phyloP scores from a whole-genome alignment of 441 rosid species.

The Melastoma candidum region DNA sequence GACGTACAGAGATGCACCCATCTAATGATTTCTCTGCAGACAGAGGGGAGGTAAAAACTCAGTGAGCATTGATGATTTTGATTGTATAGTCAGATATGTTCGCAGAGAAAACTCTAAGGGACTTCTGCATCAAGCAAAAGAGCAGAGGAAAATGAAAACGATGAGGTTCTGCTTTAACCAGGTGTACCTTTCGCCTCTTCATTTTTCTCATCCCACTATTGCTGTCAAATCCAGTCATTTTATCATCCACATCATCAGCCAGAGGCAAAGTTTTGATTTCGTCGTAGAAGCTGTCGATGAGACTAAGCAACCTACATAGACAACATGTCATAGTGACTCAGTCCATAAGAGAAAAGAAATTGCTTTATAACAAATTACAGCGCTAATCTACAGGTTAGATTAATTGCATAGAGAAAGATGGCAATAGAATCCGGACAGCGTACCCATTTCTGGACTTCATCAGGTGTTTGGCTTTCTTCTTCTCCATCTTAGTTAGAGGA shows the following conservation, averaged over 20 bases:
- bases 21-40: too few relatives aligned
- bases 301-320: constrained; percentile 37
- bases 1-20: too few relatives aligned
- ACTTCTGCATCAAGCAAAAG: too few relatives aligned
- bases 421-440: constrained; percentile 10
- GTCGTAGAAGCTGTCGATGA: constrained; percentile 46
- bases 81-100: too few relatives aligned
- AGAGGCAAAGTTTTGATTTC: constrained; percentile 54
- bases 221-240: constrained; percentile 14
- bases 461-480: constrained; percentile 53
- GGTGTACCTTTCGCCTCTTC: constrained; percentile 44
- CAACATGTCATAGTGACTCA: not conserved
- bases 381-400: not conserved
- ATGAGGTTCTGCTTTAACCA: too few relatives aligned
- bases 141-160: too few relatives aligned
- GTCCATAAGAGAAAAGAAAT: not conserved
- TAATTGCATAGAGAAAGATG: constrained; percentile 1
- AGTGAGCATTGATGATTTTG: too few relatives aligned
- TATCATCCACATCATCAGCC: constrained; percentile 30
- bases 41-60: too few relatives aligned
- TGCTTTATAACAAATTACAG: not conserved
- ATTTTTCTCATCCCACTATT: constrained; percentile 28
- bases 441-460: constrained; percentile 80
- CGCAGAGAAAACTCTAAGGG: too few relatives aligned
- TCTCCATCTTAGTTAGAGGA: constrained; percentile 62